phyloP scores from a whole-genome alignment of 164 flowering plant genomes.

The Chimonanthus praecox region DNA sequence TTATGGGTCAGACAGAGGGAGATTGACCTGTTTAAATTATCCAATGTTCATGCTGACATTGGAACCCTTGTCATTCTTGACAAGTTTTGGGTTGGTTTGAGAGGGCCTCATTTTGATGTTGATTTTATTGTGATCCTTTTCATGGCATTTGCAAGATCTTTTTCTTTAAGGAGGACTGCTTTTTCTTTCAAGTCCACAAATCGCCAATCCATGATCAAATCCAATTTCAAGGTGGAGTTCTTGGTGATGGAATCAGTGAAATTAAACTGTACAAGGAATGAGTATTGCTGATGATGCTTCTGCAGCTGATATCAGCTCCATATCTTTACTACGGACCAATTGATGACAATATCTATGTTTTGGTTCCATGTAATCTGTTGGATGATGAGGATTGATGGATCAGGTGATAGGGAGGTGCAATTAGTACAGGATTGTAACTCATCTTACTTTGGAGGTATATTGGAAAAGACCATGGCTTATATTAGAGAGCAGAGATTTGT shows the following conservation, averaged over 20 bases:
- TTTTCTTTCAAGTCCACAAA: conserved; percentile 46
- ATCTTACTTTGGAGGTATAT: conserved; percentile 52
- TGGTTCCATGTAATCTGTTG: conserved; percentile 67
- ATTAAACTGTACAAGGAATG: conserved; percentile 33
- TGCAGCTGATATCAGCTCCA: conserved; percentile 74
- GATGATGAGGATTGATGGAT: conserved; percentile 99
- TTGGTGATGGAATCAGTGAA: conserved; percentile 55
- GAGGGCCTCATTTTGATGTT: conserved; percentile 53
- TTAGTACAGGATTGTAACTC: conserved; percentile 45
- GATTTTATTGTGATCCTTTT: conserved; percentile 76
- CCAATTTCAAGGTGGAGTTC: conserved; percentile 78
- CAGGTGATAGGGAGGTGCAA: conserved; percentile 74
- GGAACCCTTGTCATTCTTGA: conserved; percentile 46
- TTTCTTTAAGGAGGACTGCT: conserved; percentile 54
- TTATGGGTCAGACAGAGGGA: conserved; percentile 39
- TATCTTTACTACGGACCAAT: conserved; percentile 74
- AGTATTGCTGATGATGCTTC: conserved; percentile 31
- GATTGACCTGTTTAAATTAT: conserved; percentile 41
- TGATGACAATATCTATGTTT: conserved; percentile 67
- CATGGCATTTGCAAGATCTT: conserved; percentile 58
- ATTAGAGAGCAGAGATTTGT: conserved; percentile 45
- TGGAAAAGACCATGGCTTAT: conserved; percentile 43
- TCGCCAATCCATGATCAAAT: conserved; percentile 49
- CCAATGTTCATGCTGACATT: conserved; percentile 47
- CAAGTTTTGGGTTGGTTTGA: conserved; percentile 70